Percentiles rank a stretch among this genome's conserved stretches.
These are phyloP conservation scores for Wickerhamomyces xylosicus DNA, from an alignment of 805 yeast genomes.

Conservation along the genomic window DNA sequence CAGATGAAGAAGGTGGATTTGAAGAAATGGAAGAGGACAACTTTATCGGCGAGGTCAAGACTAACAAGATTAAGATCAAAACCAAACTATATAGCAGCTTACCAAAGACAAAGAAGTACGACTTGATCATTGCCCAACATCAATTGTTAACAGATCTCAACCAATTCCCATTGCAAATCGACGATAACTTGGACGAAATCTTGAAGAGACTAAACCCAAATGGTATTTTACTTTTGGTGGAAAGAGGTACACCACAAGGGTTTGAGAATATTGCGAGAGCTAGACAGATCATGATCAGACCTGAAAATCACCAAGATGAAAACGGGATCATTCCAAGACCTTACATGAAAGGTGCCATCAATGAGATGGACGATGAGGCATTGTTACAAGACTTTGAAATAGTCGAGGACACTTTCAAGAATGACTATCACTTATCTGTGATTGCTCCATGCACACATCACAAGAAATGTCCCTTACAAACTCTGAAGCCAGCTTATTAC, in stretches of 20 bases:
- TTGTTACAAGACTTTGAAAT: constrained; percentile 10
- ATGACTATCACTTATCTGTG: constrained; percentile 43
- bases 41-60: constrained; percentile 43
- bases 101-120: constrained; percentile 48
- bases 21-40: constrained; percentile 20
- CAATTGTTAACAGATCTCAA: constrained; percentile 54
- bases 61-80: constrained; percentile 40
- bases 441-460: constrained; percentile 92
- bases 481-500: constrained; percentile 61
- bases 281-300: constrained; percentile 82
- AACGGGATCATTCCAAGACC: constrained; percentile 62
- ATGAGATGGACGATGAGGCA: constrained; percentile 30
- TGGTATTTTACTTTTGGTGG: constrained; percentile 72
- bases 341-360: constrained; percentile 40
- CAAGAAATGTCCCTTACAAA: constrained; percentile 75
- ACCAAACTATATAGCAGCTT: constrained; percentile 43
- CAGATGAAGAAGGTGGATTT: constrained; percentile 9
- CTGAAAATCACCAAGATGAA: constrained; percentile 51
- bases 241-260: constrained; percentile 85
- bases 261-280: constrained; percentile 86
- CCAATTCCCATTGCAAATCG: constrained; percentile 66
- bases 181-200: constrained; percentile 48
- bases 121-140: constrained; percentile 75
- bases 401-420: constrained; percentile 2
- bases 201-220: constrained; percentile 58